Conservation (phyloP, 1,284 basidiomycete species). For the Puccinia hordei region DNA sequence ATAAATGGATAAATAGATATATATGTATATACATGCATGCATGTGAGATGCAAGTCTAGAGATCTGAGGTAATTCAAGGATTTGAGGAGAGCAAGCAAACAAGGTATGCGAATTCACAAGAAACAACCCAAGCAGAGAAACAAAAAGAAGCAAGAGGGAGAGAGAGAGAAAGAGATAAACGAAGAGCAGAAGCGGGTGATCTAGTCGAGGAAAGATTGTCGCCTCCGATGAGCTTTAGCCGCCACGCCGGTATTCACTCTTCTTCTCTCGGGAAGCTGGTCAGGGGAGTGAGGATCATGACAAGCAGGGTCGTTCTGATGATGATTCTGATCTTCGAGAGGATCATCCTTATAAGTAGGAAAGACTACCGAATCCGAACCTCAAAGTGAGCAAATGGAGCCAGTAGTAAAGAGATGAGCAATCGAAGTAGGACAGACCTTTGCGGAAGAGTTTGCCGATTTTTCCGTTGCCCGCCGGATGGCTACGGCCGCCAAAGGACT, state of each 20-base stretch:
- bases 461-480: constrained; percentile 4
- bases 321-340: neutral
- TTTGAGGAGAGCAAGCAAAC: neutral
- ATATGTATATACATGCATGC: too few species aligned
- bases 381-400: neutral
- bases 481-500: neutral
- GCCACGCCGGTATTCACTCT: neutral
- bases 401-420: neutral
- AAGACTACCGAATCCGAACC: neutral
- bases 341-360: neutral
- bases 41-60: too few species aligned
- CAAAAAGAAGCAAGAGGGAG: neutral
- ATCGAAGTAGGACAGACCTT: constrained; percentile 14
- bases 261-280: neutral
- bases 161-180: neutral
- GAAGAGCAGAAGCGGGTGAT: neutral
- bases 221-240: neutral
- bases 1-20: too few species aligned
- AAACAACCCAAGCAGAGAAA: neutral
- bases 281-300: neutral
- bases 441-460: constrained; percentile 44
- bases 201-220: constrained; percentile 1
- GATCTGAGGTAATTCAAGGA: neutral
- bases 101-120: neutral
- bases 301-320: neutral